Base-by-base conservation (phyloP, 768 basidiomycete species). In the Tulasnella sp. region DNA sequence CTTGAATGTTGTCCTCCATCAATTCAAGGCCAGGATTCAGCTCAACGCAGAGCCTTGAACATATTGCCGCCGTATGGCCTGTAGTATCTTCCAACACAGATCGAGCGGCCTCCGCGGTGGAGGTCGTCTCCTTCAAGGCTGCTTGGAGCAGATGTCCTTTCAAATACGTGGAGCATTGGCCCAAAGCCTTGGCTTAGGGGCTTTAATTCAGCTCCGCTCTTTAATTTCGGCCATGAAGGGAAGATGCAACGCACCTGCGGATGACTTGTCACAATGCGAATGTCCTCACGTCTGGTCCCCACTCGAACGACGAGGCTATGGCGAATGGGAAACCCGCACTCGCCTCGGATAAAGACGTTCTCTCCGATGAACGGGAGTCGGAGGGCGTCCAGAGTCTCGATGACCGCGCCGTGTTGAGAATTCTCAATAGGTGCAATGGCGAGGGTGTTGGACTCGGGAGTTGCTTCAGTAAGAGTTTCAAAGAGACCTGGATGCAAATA, bases 331-430 rank as follows among this genome's bases (percentile, higher is more conserved):
- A 52, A 24, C 7, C 24, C 19, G 24, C n/a, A 11, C 22, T 60
- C 59, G 7, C 59, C 59, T 41, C 52, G 30, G 22, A 60, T 53
- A 25, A 19, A 53, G 4, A 44, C n/a, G 10, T 43, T 31, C 11
- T 11, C 44, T 24, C 50, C 59, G 27, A 52, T 8, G 17, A 30
- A 25, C 15, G 59, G 54, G 30, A 34, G 17, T 8, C 50, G 59
- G 24, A 60, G 59, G 41, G 41, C 38, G 52, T 60, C 59, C 21
- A 53, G 45, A 53, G 59, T 60, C 51, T 60, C 59, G n/a, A 53
- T 53, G 10, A 60, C 59, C 4, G 51, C 24, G 3, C 59, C 59
- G 31, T 53, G 51, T 4, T 34, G 31, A 19, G 59, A 60, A 34
- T 60, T 60, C 22, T 60, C 59, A n/a, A 53, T 53, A 4, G 59